Evolutionary conservation across 257 asterid genomes (phyloP).

Genomic region (Rauvolfia tetraphylla): DNA sequence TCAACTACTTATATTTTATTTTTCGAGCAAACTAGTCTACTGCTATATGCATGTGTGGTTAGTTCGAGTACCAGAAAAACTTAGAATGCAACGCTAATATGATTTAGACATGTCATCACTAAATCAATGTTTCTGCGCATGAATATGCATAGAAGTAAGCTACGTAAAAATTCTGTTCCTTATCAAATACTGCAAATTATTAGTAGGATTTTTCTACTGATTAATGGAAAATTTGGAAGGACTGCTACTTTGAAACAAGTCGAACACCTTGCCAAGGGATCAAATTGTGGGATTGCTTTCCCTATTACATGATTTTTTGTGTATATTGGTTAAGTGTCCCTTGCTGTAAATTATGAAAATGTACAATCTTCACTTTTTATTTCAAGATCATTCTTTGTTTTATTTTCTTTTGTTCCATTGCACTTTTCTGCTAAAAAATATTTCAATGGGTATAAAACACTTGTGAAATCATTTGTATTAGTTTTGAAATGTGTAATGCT

Average conservation of each 20-base stretch:
- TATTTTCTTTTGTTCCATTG: neutral
- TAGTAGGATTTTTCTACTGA: neutral
- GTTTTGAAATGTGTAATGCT: neutral
- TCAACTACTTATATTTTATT: neutral
- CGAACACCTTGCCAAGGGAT: neutral
- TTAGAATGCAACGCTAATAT: neutral
- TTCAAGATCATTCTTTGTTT: neutral
- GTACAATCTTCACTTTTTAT: neutral
- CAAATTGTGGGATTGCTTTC: neutral
- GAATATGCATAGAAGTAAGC: neutral
- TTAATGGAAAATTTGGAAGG: neutral
- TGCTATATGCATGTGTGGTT: neutral
- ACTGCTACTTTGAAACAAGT: neutral
- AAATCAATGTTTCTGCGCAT: neutral
- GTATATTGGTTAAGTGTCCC: neutral
- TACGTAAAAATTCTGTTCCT: neutral
- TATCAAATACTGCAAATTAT: no score
- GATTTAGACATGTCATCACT: neutral
- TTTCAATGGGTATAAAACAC: neutral
- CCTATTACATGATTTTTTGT: conserved; percentile 2
- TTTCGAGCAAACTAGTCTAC: neutral
- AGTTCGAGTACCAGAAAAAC: neutral
- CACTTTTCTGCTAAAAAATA: neutral
- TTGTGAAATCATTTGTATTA: neutral
- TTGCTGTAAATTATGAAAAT: neutral